Conservation (phyloP, 75 land plant genomes). For the Pseudotsuga menziesii region DNA sequence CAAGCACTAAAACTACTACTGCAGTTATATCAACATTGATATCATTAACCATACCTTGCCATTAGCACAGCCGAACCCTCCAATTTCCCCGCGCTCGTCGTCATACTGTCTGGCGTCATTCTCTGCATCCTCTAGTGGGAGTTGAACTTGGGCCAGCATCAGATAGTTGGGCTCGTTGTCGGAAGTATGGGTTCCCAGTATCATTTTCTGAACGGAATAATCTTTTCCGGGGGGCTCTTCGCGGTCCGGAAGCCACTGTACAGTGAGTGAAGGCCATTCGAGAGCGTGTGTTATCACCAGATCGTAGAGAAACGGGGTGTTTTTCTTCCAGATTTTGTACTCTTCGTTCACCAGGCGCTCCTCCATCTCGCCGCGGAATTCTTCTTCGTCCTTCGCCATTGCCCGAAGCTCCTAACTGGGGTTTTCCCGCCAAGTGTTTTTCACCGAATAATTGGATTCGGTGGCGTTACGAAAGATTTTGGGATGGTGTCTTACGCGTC, state of each 20-base stretch:
- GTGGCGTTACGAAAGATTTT: background rate
- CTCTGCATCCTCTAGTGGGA: conserved; percentile 85
- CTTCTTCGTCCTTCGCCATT: conserved; percentile 88
- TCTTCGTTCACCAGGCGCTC: conserved; percentile 47
- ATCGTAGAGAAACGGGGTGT: conserved; percentile 88
- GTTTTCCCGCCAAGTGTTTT: too few species aligned
- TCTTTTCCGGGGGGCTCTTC: conserved; percentile 28
- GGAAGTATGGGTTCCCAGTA: conserved; percentile 91
- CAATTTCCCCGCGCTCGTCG: conserved; percentile 73
- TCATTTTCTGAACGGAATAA: conserved; percentile 51
- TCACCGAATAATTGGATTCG: too few species aligned
- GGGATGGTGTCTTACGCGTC: background rate
- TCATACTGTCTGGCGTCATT: conserved; percentile 75
- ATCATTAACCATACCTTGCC: conserved; percentile 58
- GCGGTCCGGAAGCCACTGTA: conserved; percentile 74
- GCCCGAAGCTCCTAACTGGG: background rate
- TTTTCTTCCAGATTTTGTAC: conserved; percentile 91
- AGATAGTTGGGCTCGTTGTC: conserved; percentile 72
- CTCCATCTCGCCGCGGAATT: conserved; percentile 83
- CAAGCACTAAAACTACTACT: background rate
- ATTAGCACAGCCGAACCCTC: conserved; percentile 78
- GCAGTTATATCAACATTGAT: background rate
- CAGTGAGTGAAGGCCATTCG: conserved; percentile 96
- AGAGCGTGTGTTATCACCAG: conserved; percentile 79
- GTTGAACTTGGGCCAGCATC: conserved; percentile 70